Evolutionary conservation across 2,329 filamentous ascomycete species (phyloP), one percentile per base, ranked within the genome.

Genomic region (Aspergillus tanneri): DNA sequence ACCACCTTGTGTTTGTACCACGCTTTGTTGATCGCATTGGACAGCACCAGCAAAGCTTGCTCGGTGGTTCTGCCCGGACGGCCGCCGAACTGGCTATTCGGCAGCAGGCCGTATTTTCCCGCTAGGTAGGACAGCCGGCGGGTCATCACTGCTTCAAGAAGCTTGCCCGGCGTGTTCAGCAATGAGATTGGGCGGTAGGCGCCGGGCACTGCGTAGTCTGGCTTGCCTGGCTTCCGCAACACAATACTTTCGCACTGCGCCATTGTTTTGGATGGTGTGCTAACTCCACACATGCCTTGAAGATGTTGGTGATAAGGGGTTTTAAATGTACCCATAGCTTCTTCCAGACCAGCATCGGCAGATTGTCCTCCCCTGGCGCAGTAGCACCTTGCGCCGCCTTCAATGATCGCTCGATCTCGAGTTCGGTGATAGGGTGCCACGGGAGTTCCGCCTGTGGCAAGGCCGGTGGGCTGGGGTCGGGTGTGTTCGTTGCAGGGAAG

Each of bases 21-120:
- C 43, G 47, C 54, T 39, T 12, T 10, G 32, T 54, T 5, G n/a
- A 63, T 56, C 4, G 47, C 40, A n/a, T 56, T n/a, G n/a, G 43
- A 36, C 2, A 63, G 54, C 3, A 59, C 40, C 2, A 62, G 34
- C 2, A 64, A 47, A 8, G 58, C 60, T 49, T 64, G 46, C 24
- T 65, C 57, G 1, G 38, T 53, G 6, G 45, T 53, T 1, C 30
- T 22, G 3, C 55, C 57, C 35, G 52, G 52, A 25, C 60, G 40
- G 14, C 47, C 57, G 11, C 57, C 46, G 37, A 62, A 63, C 9
- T 64, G 39, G 3, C 38, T 63, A 8, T 57, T 41, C 10, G 54
- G 57, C n/a, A 64, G 54, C 1, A 64, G 53, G 5, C 40, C 25
- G 18, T 59, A 43, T 24, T 47, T 56, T 42, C 62, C 53, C 5